Conservation (phyloP, 345 rosid genomes). For the Populus ilicifolia region DNA sequence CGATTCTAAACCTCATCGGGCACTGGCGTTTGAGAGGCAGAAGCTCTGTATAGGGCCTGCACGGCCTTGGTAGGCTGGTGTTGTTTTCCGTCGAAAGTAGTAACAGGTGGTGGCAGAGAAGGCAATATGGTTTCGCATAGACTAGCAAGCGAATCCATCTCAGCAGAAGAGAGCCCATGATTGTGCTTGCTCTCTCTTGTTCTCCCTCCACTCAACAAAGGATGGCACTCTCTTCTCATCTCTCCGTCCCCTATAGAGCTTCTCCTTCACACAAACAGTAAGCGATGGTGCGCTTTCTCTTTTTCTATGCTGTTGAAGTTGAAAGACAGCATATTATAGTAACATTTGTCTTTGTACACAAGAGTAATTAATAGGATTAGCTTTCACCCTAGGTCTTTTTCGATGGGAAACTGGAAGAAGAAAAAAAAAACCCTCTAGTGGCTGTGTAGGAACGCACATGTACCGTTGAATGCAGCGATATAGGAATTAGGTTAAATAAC, state of each 20-base stretch:
- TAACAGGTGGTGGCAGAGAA: slow-evolving; percentile 24
- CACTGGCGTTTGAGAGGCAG: slow-evolving; percentile 37
- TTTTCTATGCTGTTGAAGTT: neutral
- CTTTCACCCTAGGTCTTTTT: no score
- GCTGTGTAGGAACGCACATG: no score
- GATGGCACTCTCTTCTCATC: slow-evolving; percentile 30
- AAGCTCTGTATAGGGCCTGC: slow-evolving; percentile 42
- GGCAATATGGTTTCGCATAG: slow-evolving; percentile 59
- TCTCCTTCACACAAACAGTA: neutral
- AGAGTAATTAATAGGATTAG: no score
- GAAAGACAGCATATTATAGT: neutral
- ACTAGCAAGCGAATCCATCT: slow-evolving; percentile 48
- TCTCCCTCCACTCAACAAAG: slow-evolving; percentile 32
- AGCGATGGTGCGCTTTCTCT: neutral
- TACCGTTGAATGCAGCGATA: no score
- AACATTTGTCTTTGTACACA: no score
- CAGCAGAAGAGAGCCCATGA: slow-evolving; percentile 42
- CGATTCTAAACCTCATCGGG: slow-evolving; percentile 40
- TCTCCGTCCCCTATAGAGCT: neutral
- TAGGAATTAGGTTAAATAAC: no score
- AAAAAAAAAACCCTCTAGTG: no score
- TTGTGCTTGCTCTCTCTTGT: slow-evolving; percentile 13
- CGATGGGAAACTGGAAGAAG: no score
- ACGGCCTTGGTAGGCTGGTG: slow-evolving; percentile 20
- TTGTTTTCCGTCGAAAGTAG: slow-evolving; percentile 3